These are phyloP conservation scores for Suhomyces yuchorum DNA, from an alignment of 1,139 yeast genomes.

Conservation along the genomic window DNA sequence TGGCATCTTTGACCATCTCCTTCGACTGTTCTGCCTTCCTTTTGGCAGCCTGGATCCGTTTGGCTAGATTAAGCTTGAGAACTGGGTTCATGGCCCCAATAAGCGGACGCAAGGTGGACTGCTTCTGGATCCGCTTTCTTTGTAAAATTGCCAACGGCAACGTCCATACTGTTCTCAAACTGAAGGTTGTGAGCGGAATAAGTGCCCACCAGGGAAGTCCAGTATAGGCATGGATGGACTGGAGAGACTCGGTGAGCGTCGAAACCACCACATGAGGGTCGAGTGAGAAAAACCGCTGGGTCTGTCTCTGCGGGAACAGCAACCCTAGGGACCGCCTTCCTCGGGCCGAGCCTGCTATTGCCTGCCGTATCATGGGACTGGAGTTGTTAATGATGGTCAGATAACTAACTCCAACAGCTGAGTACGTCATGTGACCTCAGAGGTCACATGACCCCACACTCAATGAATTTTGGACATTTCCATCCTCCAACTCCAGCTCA, in stretches of 20 bases:
- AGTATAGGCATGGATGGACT: slow-evolving; percentile 51
- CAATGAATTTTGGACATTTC: neutral
- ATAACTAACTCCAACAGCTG: neutral
- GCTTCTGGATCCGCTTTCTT: slow-evolving; percentile 67
- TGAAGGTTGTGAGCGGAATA: slow-evolving; percentile 73
- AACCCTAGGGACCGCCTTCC: neutral
- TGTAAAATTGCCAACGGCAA: slow-evolving; percentile 78
- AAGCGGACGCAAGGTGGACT: slow-evolving; percentile 67
- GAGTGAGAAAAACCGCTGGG: slow-evolving; percentile 11
- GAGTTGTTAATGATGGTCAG: neutral
- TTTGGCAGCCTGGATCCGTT: slow-evolving; percentile 45
- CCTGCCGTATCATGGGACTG: slow-evolving; percentile 3
- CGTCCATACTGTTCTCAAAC: slow-evolving; percentile 66
- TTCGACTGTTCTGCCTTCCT: slow-evolving; percentile 27
- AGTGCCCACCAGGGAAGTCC: slow-evolving; percentile 84
- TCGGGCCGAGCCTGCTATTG: neutral
- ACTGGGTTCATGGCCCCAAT: slow-evolving; percentile 78
- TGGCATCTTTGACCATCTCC: slow-evolving; percentile 5
- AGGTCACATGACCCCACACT: neutral
- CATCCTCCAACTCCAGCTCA: neutral
- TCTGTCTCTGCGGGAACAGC: neutral
- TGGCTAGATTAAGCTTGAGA: slow-evolving; percentile 68
- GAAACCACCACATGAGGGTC: slow-evolving; percentile 29
- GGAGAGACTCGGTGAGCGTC: slow-evolving; percentile 46
- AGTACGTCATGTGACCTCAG: neutral